Evolutionary conservation across 352 stramenopile species (phyloP).

Genomic region (Sclerospora graminicola): DNA sequence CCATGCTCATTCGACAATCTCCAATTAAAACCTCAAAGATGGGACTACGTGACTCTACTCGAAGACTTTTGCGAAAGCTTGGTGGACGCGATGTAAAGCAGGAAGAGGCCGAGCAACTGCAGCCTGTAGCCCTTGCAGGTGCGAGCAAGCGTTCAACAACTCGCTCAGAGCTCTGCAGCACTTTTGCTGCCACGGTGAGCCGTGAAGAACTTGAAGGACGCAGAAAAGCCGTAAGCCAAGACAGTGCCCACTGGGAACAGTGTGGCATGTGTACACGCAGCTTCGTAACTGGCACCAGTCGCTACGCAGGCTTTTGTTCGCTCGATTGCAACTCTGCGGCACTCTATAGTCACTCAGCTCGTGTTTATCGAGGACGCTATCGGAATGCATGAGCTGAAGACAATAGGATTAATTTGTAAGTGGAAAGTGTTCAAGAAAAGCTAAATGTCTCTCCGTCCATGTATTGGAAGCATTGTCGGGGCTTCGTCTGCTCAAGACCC

Average conservation of each 20-base stretch:
- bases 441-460: slow-evolving; percentile 5
- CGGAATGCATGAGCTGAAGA: slow-evolving; percentile 11
- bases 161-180: slow-evolving; percentile 49
- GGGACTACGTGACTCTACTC: slow-evolving; percentile 33
- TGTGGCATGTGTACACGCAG: slow-evolving; percentile 52
- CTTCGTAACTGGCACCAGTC: slow-evolving; percentile 42
- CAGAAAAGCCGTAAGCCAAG: slow-evolving; percentile 46
- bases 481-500: too few relatives aligned
- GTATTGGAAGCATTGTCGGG: neutral
- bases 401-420: slow-evolving; percentile 11
- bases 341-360: slow-evolving; percentile 30
- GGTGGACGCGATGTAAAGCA: slow-evolving; percentile 36
- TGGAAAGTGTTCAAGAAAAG: slow-evolving; percentile 3
- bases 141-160: slow-evolving; percentile 42
- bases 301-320: slow-evolving; percentile 54
- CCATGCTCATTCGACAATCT: slow-evolving; percentile 1
- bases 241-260: slow-evolving; percentile 26
- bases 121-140: slow-evolving; percentile 54
- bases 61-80: slow-evolving; percentile 40
- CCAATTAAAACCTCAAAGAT: slow-evolving; percentile 22
- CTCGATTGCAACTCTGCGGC: slow-evolving; percentile 71
- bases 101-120: slow-evolving; percentile 45
- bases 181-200: slow-evolving; percentile 41
- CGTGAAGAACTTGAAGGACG: slow-evolving; percentile 27
- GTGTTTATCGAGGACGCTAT: slow-evolving; percentile 24